Conservation (phyloP, 2,329 filamentous ascomycete species). For the Hypomyces rosellus region DNA sequence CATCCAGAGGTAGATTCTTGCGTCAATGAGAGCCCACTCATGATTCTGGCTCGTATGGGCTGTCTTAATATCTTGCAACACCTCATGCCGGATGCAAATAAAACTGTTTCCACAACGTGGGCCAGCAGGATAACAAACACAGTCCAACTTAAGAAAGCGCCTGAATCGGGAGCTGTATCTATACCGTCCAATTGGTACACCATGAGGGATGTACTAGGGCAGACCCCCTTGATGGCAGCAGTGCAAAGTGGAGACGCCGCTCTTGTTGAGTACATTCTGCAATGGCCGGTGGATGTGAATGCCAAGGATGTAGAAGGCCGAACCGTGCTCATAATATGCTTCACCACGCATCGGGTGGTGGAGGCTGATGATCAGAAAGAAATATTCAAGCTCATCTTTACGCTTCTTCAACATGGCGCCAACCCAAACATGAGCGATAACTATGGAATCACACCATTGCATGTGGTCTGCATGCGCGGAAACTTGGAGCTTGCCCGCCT, state of each 20-base stretch:
- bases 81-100: constrained; percentile 1
- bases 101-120: background rate
- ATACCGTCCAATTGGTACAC: background rate
- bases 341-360: constrained; percentile 9
- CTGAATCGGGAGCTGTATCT: background rate
- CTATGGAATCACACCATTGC: constrained; percentile 8
- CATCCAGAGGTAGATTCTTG: background rate
- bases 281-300: constrained; percentile 12
- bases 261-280: constrained; percentile 13
- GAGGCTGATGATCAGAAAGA: background rate
- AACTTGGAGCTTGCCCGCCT: constrained; percentile 5
- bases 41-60: constrained; percentile 8
- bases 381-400: background rate
- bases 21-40: background rate
- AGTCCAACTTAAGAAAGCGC: background rate
- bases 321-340: constrained; percentile 2
- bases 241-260: constrained; percentile 9
- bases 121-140: background rate
- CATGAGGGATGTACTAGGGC: background rate
- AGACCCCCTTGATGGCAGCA: constrained; percentile 15
- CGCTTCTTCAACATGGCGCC: constrained; percentile 5
- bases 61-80: constrained; percentile 7
- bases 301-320: constrained; percentile 13
- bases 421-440: constrained; percentile 4
- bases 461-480: constrained; percentile 5